phyloP scores from a whole-genome alignment of 176 grass and related monocot genomes.

The Leersia perrieri region DNA sequence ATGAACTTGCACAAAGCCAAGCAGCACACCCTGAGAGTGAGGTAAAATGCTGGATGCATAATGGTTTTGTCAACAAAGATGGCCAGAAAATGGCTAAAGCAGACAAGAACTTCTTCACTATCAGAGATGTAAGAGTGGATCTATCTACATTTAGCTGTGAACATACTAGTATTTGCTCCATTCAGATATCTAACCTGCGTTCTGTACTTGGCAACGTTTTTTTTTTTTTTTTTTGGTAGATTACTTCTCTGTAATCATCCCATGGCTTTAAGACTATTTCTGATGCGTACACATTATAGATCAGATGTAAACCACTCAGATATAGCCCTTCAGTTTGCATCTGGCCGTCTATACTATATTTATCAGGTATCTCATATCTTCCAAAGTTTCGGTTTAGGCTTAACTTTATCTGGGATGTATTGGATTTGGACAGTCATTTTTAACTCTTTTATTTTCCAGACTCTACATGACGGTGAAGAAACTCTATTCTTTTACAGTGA shows the following conservation, averaged over 20 bases:
- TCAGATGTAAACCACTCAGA: slow-evolving; percentile 88
- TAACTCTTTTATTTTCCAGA: slow-evolving; percentile 27
- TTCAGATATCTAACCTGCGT: background rate
- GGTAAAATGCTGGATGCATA: slow-evolving; percentile 68
- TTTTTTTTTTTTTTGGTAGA: slow-evolving; percentile 34
- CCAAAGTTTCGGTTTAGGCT: background rate
- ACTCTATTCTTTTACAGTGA: slow-evolving; percentile 35
- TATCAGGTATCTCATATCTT: slow-evolving; percentile 48
- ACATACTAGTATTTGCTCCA: background rate
- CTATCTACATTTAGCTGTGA: background rate
- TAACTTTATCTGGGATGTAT: background rate
- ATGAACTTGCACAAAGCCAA: slow-evolving; percentile 68
- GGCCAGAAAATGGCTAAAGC: slow-evolving; percentile 80
- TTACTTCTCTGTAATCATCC: slow-evolving; percentile 88
- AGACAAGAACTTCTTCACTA: slow-evolving; percentile 80
- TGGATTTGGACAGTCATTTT: background rate
- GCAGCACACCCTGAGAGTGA: slow-evolving; percentile 54
- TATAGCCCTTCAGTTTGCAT: slow-evolving; percentile 51
- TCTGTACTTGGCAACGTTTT: background rate
- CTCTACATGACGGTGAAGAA: slow-evolving; percentile 36
- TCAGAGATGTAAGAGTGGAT: slow-evolving; percentile 69
- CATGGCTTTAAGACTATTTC: slow-evolving; percentile 84
- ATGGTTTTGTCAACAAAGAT: slow-evolving; percentile 66
- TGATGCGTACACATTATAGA: slow-evolving; percentile 91
- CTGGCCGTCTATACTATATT: slow-evolving; percentile 56